phyloP scores from a whole-genome alignment of 768 basidiomycete genomes.

The Tubosaeta sp. region DNA sequence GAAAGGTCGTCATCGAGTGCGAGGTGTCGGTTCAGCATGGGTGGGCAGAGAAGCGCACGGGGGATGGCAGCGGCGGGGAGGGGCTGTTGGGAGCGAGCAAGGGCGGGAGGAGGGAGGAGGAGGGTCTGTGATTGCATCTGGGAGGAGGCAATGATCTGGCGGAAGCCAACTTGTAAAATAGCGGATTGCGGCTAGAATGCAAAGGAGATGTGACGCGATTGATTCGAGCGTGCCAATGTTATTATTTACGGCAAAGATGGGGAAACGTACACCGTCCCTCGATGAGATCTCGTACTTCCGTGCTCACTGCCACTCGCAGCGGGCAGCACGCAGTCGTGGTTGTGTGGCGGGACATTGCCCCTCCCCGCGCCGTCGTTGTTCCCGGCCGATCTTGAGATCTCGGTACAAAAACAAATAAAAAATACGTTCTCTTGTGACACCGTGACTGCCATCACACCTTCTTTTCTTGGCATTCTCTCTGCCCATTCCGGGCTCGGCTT shows the following conservation, averaged over 20 bases:
- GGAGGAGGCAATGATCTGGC: conserved; percentile 4
- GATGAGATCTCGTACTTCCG: conserved; percentile 7
- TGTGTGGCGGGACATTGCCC: background rate
- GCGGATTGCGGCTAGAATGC: background rate
- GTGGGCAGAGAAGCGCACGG: conserved; percentile 17
- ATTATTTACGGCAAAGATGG: conserved; percentile 29
- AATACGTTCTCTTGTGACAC: conserved; percentile 17
- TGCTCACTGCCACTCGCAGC: background rate
- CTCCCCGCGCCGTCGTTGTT: background rate
- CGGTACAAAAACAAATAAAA: background rate
- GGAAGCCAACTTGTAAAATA: conserved; percentile 17
- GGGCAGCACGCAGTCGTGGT: background rate
- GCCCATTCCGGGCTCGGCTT: conserved; percentile 9
- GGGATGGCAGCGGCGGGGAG: conserved; percentile 6
- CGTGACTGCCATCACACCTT: conserved; percentile 8
- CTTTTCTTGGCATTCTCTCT: conserved; percentile 12
- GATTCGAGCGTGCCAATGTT: conserved; percentile 27
- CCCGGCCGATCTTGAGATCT: background rate
- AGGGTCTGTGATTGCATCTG: conserved; percentile 26
- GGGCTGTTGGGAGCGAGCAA: conserved; percentile 5
- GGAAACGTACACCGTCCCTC: conserved; percentile 15
- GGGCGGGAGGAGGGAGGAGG: conserved; percentile 25
- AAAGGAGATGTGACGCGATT: conserved; percentile 23
- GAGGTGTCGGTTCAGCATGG: conserved; percentile 2
- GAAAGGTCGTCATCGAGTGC: conserved; percentile 19